Evolutionary conservation across 1,284 basidiomycete species (phyloP).

Genomic region (Porogramme epimiltina): DNA sequence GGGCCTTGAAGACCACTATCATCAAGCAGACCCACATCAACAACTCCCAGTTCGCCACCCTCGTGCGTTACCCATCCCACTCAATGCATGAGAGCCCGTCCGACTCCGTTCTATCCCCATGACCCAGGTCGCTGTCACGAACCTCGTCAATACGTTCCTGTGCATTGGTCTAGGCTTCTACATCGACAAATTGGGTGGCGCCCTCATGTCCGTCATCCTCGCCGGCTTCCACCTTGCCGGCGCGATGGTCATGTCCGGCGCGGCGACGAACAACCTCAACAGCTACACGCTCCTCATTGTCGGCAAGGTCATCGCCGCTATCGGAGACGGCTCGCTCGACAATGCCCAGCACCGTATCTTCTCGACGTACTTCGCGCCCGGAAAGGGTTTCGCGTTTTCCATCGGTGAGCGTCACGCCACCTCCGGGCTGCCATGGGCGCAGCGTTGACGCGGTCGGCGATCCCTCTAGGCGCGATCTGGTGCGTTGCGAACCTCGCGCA

Average conservation of each 20-base stretch:
- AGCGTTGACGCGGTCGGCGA: neutral
- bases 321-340: conserved; percentile 47
- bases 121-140: conserved; percentile 41
- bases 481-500: conserved; percentile 45
- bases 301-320: conserved; percentile 45
- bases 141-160: conserved; percentile 47
- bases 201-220: conserved; percentile 39
- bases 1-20: conserved; percentile 46
- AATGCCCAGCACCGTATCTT: conserved; percentile 50
- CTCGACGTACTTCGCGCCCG: conserved; percentile 47
- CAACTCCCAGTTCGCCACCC: conserved; percentile 47
- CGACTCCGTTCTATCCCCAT: neutral
- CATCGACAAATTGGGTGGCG: conserved; percentile 47
- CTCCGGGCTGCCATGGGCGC: neutral
- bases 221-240: conserved; percentile 38
- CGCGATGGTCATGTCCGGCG: conserved; percentile 41
- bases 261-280: conserved; percentile 41
- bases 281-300: conserved; percentile 44
- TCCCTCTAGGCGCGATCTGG: conserved; percentile 32
- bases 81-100: neutral
- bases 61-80: no score
- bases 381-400: conserved; percentile 43
- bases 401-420: conserved; percentile 33
- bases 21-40: conserved; percentile 46
- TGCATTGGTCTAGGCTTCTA: conserved; percentile 44